These are phyloP conservation scores for Hamigera avellanea DNA, from an alignment of 495 filamentous ascomycete species.

Conservation along the genomic window DNA sequence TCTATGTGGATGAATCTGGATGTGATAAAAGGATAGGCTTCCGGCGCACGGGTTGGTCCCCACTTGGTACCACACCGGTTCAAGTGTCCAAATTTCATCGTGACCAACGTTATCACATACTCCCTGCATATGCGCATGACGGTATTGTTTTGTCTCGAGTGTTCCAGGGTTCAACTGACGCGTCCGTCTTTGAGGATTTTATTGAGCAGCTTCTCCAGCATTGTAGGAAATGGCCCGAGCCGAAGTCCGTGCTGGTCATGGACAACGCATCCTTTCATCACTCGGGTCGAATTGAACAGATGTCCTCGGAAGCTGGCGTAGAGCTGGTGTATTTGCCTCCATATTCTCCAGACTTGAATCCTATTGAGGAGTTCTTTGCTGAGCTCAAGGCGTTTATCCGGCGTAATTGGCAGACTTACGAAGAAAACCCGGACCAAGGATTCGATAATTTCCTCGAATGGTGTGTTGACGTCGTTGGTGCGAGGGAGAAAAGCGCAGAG, in stretches of 20 bases:
- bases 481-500: conserved; percentile 1
- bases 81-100: conserved; percentile 17
- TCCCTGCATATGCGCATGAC: conserved; percentile 23
- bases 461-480: conserved; percentile 1
- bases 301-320: conserved; percentile 20
- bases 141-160: conserved; percentile 17
- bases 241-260: conserved; percentile 27
- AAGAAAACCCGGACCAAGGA: conserved; percentile 1
- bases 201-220: conserved; percentile 20
- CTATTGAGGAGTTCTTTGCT: conserved; percentile 7
- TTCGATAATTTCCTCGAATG: conserved; percentile 4
- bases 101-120: conserved; percentile 19
- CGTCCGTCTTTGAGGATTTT: conserved; percentile 22
- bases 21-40: conserved; percentile 16
- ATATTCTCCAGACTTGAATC: conserved; percentile 6
- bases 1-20: conserved; percentile 22
- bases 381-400: conserved; percentile 6
- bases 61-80: conserved; percentile 13
- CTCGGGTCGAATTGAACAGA: conserved; percentile 13
- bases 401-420: conserved; percentile 2
- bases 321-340: conserved; percentile 11
- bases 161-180: conserved; percentile 22
- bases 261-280: conserved; percentile 28
- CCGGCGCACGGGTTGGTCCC: conserved; percentile 12
- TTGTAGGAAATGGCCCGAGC: conserved; percentile 19